Evolutionary conservation across 148 eudicot genomes (phyloP), one percentile per base, ranked within the genome.

Genomic region (Spergularia marina): DNA sequence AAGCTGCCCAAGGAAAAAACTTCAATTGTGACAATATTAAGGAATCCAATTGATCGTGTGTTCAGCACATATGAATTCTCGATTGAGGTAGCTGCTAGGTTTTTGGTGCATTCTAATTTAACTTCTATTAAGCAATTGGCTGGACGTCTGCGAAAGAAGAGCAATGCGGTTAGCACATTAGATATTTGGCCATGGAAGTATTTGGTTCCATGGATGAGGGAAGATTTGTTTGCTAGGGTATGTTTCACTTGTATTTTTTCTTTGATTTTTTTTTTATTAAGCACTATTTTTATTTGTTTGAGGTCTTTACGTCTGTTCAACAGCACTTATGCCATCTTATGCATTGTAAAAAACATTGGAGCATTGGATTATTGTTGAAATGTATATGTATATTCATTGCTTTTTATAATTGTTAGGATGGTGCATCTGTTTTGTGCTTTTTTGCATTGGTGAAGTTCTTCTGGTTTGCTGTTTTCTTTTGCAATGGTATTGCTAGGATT

Each of bases 171-270:
- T 65, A 92, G 94, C 78, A 90, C 99, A 1, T 85, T 95, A 71
- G 96, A 92, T 80, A 90, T 95, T 39, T 95, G 99, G 99, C 99
- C 96, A 17, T 95, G 99, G 97, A 95, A 95, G 80, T 91, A 95
- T 86, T 78, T 95, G 84, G 97, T 90, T 67, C 99, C 99, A 47
- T 95, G 99, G 99, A 95, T 95, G 97, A 88, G 91, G 79, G 96
- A 92, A 87, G 99, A 95, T 77, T 80, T 95, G 54, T 95, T 95
- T 86, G 73, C 92, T 71, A 88, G 97, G 86, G 99, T 95, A 89
- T 72, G 89, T 68, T 76, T 81, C 21, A 30, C 41, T 75, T 20
- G 41, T 65, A 15, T 39, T 39, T 54, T 40, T 61, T 25, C 74
- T 30, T 61, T 68, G 12, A 30, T 39, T 65, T 23, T 21, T 17